Evolutionary conservation across 768 basidiomycete genomes (phyloP), one percentile per base, ranked within the genome.

Genomic region (Trametes cubensis): DNA sequence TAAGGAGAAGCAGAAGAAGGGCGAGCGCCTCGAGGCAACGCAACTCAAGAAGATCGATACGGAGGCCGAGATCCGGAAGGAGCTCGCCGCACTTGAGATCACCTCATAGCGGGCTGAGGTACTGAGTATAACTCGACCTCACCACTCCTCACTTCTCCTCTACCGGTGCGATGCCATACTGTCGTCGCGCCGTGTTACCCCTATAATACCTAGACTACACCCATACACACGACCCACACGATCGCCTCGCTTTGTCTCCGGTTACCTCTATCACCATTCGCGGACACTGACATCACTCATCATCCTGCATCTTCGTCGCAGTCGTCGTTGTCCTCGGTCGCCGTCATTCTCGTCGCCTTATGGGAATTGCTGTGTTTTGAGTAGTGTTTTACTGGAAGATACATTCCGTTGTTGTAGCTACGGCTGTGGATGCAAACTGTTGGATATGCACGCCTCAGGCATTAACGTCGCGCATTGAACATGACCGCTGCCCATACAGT

Each of bases 1-100:
- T 52, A 98, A 98, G 79, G 92, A 92, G 66, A 94, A 95, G 78
- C 83, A 85, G 26, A 89, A 85, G 70, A 85, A 90, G 39, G 96
- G 97, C 0, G 95, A 98, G 74, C 85, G 89, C 58, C 81, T 99
- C 30, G 96, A 99, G 75, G 88, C 88, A 59, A 99, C 96, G 18
- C 96, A 99, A 76, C 78, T 96, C 67, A 92, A 90, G 85, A 99
- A 99, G 85, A 96, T 98, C 69, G 95, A 97, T 44, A 88, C 88
- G 10, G 95, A 98, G 75, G 82, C 72, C 10, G 90, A 90, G 62
- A 93, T 98, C 70, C 79, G 86, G 69, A 86, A 85, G 71, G 95
- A 97, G 78, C 84, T 98, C 50, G 73, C 79, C 13, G 66, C 68
- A 25, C 72, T 81, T 3, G 70, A 63, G 21, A 65, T 70, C 46